These are phyloP conservation scores for Citrus maxima DNA, from an alignment of 345 rosid genomes.

Conservation along the genomic window DNA sequence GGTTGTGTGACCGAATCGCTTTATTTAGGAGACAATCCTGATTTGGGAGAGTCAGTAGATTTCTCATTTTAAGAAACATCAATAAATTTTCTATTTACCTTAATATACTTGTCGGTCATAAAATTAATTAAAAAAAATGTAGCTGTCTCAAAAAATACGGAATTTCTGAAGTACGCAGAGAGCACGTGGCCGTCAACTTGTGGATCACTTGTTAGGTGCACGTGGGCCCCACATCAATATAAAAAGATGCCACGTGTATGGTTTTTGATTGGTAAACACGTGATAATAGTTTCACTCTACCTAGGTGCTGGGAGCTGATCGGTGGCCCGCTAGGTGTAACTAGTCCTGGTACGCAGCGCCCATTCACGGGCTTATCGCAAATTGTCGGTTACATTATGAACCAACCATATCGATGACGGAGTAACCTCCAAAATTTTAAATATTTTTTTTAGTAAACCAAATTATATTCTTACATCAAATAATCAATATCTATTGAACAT, in stretches of 20 bases:
- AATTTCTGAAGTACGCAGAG: neutral
- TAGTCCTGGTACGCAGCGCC: neutral
- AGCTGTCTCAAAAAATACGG: neutral
- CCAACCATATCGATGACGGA: constrained; percentile 2
- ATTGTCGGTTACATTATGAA: neutral
- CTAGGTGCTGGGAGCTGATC: too few species aligned
- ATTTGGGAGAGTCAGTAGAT: too few species aligned
- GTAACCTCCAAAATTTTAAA: neutral
- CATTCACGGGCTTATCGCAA: constrained; percentile 6
- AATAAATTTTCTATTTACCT: too few species aligned
- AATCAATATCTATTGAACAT: too few species aligned
- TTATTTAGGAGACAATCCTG: too few species aligned
- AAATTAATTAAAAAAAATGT: neutral
- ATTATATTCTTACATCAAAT: too few species aligned
- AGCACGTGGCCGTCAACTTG: constrained; percentile 10
- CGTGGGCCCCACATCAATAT: neutral
- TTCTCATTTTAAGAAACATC: too few species aligned
- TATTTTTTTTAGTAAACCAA: too few species aligned
- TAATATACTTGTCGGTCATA: too few species aligned
- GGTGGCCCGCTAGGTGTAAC: neutral
- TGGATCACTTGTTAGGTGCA: neutral
- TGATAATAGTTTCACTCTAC: neutral
- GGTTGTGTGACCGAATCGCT: too few species aligned
- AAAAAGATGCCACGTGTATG: constrained; percentile 13
- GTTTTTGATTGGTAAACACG: constrained; percentile 9